Conservation (phyloP, 495 filamentous ascomycete genomes). For the Staphylotrichum tortipilum region DNA sequence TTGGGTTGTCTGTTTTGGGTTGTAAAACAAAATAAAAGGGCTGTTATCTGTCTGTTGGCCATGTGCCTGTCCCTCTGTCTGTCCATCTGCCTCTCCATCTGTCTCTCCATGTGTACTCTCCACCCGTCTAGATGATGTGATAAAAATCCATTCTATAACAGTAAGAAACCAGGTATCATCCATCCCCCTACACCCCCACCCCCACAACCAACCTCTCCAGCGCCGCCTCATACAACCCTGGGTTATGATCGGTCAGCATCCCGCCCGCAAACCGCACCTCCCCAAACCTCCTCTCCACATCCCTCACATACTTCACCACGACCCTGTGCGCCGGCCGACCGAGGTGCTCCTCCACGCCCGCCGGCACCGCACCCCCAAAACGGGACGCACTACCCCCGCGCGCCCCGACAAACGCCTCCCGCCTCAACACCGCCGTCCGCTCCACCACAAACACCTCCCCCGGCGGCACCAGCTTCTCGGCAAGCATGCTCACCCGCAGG, state of each 20-base stretch:
- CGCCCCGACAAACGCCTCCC: too few species aligned
- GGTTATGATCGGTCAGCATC: slow-evolving; percentile 70
- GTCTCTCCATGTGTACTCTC: too few species aligned
- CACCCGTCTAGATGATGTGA: too few species aligned
- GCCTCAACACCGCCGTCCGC: slow-evolving; percentile 49
- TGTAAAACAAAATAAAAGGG: background rate
- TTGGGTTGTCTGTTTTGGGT: background rate
- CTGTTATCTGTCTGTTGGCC: background rate
- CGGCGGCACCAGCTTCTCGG: slow-evolving; percentile 62
- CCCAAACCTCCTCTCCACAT: slow-evolving; percentile 59
- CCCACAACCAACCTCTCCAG: slow-evolving; percentile 32
- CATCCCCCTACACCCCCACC: slow-evolving; percentile 9
- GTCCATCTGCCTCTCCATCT: too few species aligned
- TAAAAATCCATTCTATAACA: too few species aligned
- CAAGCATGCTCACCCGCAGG: slow-evolving; percentile 59
- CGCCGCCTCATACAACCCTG: slow-evolving; percentile 60
- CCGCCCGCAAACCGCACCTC: slow-evolving; percentile 63
- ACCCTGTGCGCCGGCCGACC: slow-evolving; percentile 56
- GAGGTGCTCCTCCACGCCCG: slow-evolving; percentile 32
- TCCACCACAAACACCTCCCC: slow-evolving; percentile 70
- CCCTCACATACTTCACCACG: slow-evolving; percentile 55
- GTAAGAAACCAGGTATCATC: too few species aligned
- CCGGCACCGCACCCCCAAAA: too few species aligned
- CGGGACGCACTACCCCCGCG: too few species aligned
- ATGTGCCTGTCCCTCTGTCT: too few species aligned